Conservation (phyloP, 2,329 filamentous ascomycete genomes). For the Exserohilum rostratum region DNA sequence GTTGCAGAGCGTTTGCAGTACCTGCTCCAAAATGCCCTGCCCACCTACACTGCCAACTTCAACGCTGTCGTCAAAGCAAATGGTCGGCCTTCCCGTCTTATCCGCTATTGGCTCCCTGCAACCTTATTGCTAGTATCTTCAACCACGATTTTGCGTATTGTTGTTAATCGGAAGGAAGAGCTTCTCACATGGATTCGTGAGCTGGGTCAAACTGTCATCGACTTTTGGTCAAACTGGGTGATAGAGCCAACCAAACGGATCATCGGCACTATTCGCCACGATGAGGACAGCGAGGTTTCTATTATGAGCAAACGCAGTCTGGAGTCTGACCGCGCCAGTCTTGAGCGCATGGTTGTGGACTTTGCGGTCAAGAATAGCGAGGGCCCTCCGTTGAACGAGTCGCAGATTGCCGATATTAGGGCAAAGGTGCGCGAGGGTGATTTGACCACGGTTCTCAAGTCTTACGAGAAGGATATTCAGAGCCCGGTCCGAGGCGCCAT, state of each 20-base stretch:
- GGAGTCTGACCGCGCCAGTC: constrained; percentile 84
- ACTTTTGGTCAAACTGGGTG: constrained; percentile 98
- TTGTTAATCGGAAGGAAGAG: constrained; percentile 75
- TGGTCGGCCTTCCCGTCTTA: constrained; percentile 74
- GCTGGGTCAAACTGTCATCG: constrained; percentile 76
- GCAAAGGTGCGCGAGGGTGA: constrained; percentile 88
- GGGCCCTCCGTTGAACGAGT: constrained; percentile 66
- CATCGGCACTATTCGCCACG: constrained; percentile 89
- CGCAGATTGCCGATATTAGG: constrained; percentile 75
- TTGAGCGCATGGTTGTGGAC: constrained; percentile 98
- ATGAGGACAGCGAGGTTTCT: constrained; percentile 89
- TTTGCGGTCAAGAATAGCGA: constrained; percentile 85
- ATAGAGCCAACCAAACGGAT: constrained; percentile 83
- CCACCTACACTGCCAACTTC: constrained; percentile 67
- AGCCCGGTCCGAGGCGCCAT: constrained; percentile 82
- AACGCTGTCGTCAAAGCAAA: constrained; percentile 64
- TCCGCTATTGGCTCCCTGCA: constrained; percentile 89
- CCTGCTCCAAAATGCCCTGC: constrained; percentile 72
- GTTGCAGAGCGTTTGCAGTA: constrained; percentile 70
- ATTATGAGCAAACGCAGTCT: constrained; percentile 95
- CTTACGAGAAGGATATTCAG: constrained; percentile 87
- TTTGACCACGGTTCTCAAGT: constrained; percentile 85
- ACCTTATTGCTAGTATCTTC: constrained; percentile 74
- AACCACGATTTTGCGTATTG: constrained; percentile 80
- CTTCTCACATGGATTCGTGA: constrained; percentile 81